Evolutionary conservation across 1,139 yeast genomes (phyloP).

Genomic region (Pichia sp.): DNA sequence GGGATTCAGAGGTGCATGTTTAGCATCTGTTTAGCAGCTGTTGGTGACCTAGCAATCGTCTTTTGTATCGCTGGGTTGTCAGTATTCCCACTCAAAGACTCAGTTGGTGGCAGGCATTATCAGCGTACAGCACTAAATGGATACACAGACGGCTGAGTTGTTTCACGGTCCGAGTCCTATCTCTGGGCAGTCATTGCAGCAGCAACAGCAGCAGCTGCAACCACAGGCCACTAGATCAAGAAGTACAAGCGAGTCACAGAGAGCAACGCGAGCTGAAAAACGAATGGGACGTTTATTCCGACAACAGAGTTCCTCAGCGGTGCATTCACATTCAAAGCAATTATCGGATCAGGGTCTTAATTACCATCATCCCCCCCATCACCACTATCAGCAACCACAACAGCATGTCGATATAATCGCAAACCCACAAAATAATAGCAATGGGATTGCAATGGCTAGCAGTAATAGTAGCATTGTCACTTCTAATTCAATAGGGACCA

Average conservation of each 20-base stretch:
- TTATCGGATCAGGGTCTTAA: neutral
- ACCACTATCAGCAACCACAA: constrained; percentile 1
- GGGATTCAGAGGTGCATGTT: neutral
- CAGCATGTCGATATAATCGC: neutral
- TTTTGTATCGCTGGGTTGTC: neutral
- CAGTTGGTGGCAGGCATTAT: neutral
- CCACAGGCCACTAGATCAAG: constrained; percentile 12
- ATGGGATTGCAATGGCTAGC: neutral
- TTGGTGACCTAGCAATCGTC: neutral
- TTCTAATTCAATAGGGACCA: no score
- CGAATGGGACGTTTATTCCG: constrained; percentile 33
- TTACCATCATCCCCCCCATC: neutral
- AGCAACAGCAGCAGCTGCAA: constrained; percentile 6
- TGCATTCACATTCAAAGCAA: constrained; percentile 9
- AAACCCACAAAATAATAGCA: neutral
- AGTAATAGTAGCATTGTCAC: neutral
- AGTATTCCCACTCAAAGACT: neutral
- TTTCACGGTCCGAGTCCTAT: neutral
- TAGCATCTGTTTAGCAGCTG: neutral
- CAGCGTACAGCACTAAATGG: neutral
- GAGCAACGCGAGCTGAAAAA: constrained; percentile 31
- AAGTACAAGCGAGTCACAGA: constrained; percentile 18
- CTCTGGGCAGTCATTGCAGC: neutral
- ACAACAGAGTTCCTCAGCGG: constrained; percentile 22
- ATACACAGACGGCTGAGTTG: neutral